phyloP scores from a whole-genome alignment of 306 rosid genomes.

The Cyclanthera cordifolia region DNA sequence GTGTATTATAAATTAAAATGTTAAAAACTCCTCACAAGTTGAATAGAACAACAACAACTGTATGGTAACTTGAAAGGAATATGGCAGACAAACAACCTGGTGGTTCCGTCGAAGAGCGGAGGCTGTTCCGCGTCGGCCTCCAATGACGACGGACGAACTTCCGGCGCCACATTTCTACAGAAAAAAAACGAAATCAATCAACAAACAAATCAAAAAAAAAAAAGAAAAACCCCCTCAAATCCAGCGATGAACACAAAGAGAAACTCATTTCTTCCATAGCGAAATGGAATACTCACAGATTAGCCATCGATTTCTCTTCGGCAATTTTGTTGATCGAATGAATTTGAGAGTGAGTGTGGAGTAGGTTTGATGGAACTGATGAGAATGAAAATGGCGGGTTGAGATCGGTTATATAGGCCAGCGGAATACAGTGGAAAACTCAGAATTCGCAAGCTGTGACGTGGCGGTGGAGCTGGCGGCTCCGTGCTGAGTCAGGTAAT shows the following conservation, averaged over 20 bases:
- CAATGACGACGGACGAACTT: slow-evolving; percentile 21
- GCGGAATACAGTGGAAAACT: background rate
- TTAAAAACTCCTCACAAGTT: no score
- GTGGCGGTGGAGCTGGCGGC: slow-evolving; percentile 4
- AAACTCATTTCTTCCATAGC: background rate
- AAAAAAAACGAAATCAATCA: background rate
- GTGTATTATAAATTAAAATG: no score
- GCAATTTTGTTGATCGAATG: background rate
- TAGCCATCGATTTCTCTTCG: slow-evolving; percentile 1
- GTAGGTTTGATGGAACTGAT: background rate
- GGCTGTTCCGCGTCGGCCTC: slow-evolving; percentile 52
- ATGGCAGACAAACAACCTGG: slow-evolving; percentile 32
- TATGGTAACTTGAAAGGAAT: no score
- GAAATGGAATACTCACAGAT: slow-evolving; percentile 2
- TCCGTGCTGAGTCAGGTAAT: no score
- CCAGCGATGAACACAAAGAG: background rate
- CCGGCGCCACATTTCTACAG: background rate
- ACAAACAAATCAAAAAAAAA: background rate
- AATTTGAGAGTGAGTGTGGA: background rate
- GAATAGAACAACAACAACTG: no score
- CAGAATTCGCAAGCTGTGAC: slow-evolving; percentile 11
- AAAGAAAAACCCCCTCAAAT: background rate
- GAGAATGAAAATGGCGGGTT: background rate
- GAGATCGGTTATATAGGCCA: background rate
- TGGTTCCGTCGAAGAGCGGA: slow-evolving; percentile 72